Percentiles rank a stretch among this genome's conserved stretches.
These are phyloP conservation scores for Coemansia sp. DNA, from an alignment of 192 early-diverging fungal species.

Conservation along the genomic window DNA sequence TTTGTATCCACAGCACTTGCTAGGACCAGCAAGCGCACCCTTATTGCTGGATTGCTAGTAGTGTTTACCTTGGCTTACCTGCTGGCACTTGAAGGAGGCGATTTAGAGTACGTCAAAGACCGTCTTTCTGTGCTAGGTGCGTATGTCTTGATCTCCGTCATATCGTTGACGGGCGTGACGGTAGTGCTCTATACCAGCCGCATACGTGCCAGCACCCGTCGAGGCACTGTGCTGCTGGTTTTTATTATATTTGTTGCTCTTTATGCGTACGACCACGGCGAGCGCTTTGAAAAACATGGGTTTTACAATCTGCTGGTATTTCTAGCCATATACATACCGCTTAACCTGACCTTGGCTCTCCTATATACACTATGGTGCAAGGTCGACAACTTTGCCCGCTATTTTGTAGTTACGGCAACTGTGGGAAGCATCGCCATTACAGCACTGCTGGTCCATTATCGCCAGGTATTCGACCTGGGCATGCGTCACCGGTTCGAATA, in stretches of 20 bases:
- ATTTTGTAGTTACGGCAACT: slow-evolving; percentile 27
- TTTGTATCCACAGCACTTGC: neutral
- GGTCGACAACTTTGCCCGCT: slow-evolving; percentile 31
- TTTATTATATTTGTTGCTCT: slow-evolving; percentile 19
- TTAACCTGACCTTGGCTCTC: slow-evolving; percentile 48
- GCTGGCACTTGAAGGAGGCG: slow-evolving; percentile 43
- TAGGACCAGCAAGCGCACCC: slow-evolving; percentile 1
- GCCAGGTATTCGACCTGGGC: slow-evolving; percentile 43
- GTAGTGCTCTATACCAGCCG: slow-evolving; percentile 46
- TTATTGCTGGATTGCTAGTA: slow-evolving; percentile 6
- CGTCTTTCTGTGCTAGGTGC: slow-evolving; percentile 50
- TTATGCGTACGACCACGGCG: slow-evolving; percentile 58
- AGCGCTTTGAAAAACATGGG: slow-evolving; percentile 57
- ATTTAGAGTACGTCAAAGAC: slow-evolving; percentile 53
- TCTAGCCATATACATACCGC: slow-evolving; percentile 50
- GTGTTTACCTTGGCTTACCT: slow-evolving; percentile 13
- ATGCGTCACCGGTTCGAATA: slow-evolving; percentile 10
- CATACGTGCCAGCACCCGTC: slow-evolving; percentile 34
- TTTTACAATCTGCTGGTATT: slow-evolving; percentile 61
- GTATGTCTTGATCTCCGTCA: slow-evolving; percentile 44
- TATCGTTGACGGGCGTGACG: slow-evolving; percentile 43
- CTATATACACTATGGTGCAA: slow-evolving; percentile 37
- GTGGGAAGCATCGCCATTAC: slow-evolving; percentile 13
- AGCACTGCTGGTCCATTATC: slow-evolving; percentile 29
- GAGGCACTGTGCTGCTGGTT: slow-evolving; percentile 8